phyloP scores from a whole-genome alignment of 331 rosid genomes.

The Malus hybrid region DNA sequence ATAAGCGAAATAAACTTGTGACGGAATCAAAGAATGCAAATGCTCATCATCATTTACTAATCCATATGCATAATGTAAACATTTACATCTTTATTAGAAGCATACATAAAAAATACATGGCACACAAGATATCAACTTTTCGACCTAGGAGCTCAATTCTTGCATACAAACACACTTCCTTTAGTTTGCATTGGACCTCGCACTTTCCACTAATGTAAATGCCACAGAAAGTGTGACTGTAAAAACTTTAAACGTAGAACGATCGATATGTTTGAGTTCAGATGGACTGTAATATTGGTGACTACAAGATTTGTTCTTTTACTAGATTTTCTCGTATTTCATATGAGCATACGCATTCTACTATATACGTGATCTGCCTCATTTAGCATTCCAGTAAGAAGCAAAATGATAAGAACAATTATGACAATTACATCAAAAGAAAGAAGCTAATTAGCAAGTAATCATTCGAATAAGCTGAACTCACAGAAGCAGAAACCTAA shows the following conservation, averaged over 20 bases:
- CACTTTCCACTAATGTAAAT: too few relatives aligned
- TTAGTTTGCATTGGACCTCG: too few relatives aligned
- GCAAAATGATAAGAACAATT: background rate
- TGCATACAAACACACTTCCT: too few relatives aligned
- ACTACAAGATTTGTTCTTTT: background rate
- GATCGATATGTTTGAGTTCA: background rate
- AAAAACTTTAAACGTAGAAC: background rate
- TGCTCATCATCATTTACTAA: too few relatives aligned
- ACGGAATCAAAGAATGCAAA: too few relatives aligned
- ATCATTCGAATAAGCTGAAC: background rate
- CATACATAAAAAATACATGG: too few relatives aligned
- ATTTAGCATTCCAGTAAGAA: background rate
- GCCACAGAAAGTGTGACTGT: background rate
- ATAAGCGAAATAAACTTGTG: too few relatives aligned
- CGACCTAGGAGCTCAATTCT: too few relatives aligned
- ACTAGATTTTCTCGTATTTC: background rate
- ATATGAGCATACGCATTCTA: too few relatives aligned
- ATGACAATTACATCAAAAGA: background rate
- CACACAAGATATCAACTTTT: too few relatives aligned
- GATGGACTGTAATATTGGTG: background rate
- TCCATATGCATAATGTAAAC: too few relatives aligned
- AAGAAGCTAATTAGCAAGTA: background rate
- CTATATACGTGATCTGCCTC: background rate
- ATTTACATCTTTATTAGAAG: too few relatives aligned
- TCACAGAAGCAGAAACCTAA: background rate